Percentiles rank a stretch among this genome's conserved stretches.
Evolutionary conservation across 177 flowering plant genomes (phyloP).

Genomic region (Vitis hybrid): DNA sequence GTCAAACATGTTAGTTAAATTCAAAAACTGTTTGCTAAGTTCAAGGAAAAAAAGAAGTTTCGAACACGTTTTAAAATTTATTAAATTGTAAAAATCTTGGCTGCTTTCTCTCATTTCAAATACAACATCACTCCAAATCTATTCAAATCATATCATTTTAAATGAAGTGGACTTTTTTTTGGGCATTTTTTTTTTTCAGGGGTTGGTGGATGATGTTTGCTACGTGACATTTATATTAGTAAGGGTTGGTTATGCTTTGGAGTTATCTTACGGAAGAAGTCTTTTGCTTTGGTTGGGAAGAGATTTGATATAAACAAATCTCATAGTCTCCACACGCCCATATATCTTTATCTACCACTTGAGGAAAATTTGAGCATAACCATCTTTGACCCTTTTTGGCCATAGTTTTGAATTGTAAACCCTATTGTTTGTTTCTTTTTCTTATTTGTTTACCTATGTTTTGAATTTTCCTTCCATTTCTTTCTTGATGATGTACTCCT

Average conservation of each 20-base stretch:
- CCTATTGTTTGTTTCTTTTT: no score
- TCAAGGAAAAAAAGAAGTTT: no score
- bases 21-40: no score
- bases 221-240: not conserved
- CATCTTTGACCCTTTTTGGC: no score
- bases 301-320: not conserved
- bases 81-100: not conserved
- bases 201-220: constrained; percentile 10
- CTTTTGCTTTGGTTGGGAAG: not conserved
- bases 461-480: no score
- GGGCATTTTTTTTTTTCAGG: no score
- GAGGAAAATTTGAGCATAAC: no score
- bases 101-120: not conserved
- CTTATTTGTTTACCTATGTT: no score
- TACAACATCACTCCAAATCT: not conserved
- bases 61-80: not conserved
- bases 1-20: no score
- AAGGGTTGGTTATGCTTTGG: constrained; percentile 4
- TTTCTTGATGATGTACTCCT: no score
- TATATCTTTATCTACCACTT: not conserved
- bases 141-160: not conserved
- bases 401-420: no score
- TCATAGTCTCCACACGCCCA: not conserved
- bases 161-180: no score
- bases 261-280: constrained; percentile 1